phyloP scores from a whole-genome alignment of 306 rosid species.

The Trifolium dubium region DNA sequence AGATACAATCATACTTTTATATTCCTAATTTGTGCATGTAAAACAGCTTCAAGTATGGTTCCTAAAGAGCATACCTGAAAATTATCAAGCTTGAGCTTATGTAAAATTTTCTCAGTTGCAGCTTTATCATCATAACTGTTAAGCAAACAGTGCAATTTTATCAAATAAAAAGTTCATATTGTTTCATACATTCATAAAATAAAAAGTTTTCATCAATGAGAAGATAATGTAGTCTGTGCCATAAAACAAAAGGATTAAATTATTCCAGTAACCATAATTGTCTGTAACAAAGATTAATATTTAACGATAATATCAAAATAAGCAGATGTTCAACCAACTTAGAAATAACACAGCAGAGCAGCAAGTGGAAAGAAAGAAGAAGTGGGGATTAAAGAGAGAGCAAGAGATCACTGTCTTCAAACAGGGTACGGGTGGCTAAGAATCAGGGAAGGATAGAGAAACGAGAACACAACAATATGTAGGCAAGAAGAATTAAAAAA shows the following conservation, averaged over 20 bases:
- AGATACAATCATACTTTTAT: neutral
- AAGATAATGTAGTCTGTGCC: constrained; percentile 25
- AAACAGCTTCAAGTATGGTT: constrained; percentile 29
- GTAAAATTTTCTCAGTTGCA: constrained; percentile 72
- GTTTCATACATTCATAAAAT: constrained; percentile 19
- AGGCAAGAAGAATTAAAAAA: too few species aligned
- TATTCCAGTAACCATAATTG: neutral
- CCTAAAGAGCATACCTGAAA: constrained; percentile 69
- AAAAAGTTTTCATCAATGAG: constrained; percentile 9
- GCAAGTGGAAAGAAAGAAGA: too few species aligned
- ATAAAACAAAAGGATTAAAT: constrained; percentile 28
- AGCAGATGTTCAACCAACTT: constrained; percentile 20
- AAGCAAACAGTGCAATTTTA: constrained; percentile 27
- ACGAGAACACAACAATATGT: too few species aligned
- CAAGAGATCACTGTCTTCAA: too few species aligned
- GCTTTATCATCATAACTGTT: constrained; percentile 78
- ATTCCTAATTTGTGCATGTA: constrained; percentile 29
- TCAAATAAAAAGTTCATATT: constrained; percentile 29
- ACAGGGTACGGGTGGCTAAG: too few species aligned
- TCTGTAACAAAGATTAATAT: constrained; percentile 12
- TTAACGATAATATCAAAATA: constrained; percentile 17
- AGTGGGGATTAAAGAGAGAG: too few species aligned
- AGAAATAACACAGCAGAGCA: too few species aligned
- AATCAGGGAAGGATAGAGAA: too few species aligned
- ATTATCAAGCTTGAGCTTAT: constrained; percentile 74